Percentiles rank a stretch among this genome's conserved stretches.
Evolutionary conservation across 768 basidiomycete species (phyloP).

Genomic region (Rhizopogon roseolus): DNA sequence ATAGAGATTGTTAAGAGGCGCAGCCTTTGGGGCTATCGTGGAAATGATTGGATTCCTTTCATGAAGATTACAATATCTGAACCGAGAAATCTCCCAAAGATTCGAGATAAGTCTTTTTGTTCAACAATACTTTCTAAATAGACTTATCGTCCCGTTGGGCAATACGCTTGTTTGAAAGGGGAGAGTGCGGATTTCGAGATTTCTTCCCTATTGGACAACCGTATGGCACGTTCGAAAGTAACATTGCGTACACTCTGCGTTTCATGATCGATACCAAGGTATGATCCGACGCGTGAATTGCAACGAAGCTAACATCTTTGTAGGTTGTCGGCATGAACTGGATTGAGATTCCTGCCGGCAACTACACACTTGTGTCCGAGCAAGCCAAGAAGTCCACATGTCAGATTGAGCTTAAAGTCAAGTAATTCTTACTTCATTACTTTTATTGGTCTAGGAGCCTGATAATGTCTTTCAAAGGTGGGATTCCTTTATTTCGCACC

Average conservation of each 20-base stretch:
- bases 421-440: slow-evolving; percentile 37
- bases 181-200: slow-evolving; percentile 62
- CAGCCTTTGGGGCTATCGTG: slow-evolving; percentile 84
- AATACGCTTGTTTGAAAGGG: slow-evolving; percentile 67
- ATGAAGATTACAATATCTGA: slow-evolving; percentile 78
- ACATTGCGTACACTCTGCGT: slow-evolving; percentile 83
- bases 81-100: slow-evolving; percentile 75
- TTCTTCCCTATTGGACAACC: slow-evolving; percentile 45
- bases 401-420: slow-evolving; percentile 82
- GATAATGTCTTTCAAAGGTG: slow-evolving; percentile 44
- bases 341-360: slow-evolving; percentile 87
- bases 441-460: slow-evolving; percentile 1
- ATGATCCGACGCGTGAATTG: slow-evolving; percentile 2
- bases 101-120: slow-evolving; percentile 73
- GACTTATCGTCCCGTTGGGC: slow-evolving; percentile 13
- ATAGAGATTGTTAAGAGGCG: slow-evolving; percentile 62
- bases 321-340: slow-evolving; percentile 99
- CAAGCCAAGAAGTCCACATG: slow-evolving; percentile 70
- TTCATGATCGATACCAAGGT: slow-evolving; percentile 99
- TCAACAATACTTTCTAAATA: slow-evolving; percentile 5
- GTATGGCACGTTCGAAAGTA: slow-evolving; percentile 85
- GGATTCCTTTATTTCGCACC: slow-evolving; percentile 82
- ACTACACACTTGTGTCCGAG: slow-evolving; percentile 60
- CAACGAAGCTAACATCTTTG: background rate
- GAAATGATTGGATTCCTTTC: slow-evolving; percentile 76